phyloP scores from a whole-genome alignment of 441 rosid genomes.

The Eutrema salsugineum region DNA sequence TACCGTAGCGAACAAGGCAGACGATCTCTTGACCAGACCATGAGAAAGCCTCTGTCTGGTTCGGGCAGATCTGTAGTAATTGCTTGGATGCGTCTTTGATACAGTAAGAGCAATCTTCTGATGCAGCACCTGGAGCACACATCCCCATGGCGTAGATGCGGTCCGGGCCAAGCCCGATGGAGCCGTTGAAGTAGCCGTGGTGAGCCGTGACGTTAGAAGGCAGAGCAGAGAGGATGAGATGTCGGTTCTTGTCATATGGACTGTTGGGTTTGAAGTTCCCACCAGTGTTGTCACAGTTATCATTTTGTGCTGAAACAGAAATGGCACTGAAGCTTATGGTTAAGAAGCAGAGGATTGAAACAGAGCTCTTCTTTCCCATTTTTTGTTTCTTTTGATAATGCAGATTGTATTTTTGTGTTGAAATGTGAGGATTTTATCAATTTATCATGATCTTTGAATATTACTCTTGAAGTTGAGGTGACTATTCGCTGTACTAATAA shows the following conservation, averaged over 20 bases:
- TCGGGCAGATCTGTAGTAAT: constrained; percentile 20
- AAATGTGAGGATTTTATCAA: neutral
- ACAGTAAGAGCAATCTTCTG: constrained; percentile 36
- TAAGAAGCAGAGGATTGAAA: constrained; percentile 6
- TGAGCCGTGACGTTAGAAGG: constrained; percentile 17
- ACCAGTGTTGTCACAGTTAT: neutral
- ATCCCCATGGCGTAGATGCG: constrained; percentile 21
- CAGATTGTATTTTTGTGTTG: neutral
- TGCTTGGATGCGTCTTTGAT: constrained; percentile 7
- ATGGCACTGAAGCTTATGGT: neutral
- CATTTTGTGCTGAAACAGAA: constrained; percentile 11
- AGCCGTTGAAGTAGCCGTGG: constrained; percentile 18
- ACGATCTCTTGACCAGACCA: constrained; percentile 26
- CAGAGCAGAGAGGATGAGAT: constrained; percentile 11
- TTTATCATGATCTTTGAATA: neutral
- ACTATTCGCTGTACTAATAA: neutral
- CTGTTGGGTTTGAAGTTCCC: constrained; percentile 15
- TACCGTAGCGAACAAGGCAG: constrained; percentile 37
- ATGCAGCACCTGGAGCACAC: constrained; percentile 39
- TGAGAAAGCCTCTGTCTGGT: constrained; percentile 30
- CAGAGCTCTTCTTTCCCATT: constrained; percentile 6
- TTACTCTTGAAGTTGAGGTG: neutral
- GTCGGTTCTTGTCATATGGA: constrained; percentile 19
- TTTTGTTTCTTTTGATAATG: neutral
- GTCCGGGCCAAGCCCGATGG: neutral